A percentile compares a stretch with the other conserved stretches of the same genome.
Conservation (phyloP, 1,139 yeast species). For the Magnusiomyces ingens region DNA sequence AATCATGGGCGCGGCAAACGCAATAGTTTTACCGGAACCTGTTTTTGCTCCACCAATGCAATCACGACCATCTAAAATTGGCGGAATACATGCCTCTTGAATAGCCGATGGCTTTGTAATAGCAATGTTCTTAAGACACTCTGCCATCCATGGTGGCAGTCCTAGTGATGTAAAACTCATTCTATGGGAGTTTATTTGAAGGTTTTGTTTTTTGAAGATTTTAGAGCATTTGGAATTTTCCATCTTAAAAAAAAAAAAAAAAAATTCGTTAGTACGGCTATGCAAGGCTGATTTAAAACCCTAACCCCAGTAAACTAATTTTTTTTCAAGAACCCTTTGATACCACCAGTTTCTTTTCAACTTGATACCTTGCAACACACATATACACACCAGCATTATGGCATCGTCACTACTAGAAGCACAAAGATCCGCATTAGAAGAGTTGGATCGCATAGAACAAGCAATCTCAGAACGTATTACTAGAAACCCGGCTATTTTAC, state of each 20-base stretch:
- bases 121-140: constrained; percentile 73
- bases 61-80: constrained; percentile 67
- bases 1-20: constrained; percentile 95
- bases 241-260: neutral
- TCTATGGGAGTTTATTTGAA: neutral
- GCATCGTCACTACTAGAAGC: constrained; percentile 31
- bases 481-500: constrained; percentile 44
- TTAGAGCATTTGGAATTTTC: neutral
- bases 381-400: constrained; percentile 2
- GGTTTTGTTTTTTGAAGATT: neutral
- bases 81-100: constrained; percentile 84
- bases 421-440: constrained; percentile 41
- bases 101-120: constrained; percentile 79
- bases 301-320: neutral
- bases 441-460: constrained; percentile 49
- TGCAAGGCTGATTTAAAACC: neutral
- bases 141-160: constrained; percentile 78
- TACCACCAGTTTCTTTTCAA: neutral
- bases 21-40: constrained; percentile 96
- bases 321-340: neutral
- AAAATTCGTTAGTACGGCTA: neutral
- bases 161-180: constrained; percentile 58
- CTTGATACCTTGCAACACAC: neutral
- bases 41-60: constrained; percentile 99
- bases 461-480: constrained; percentile 46